A percentile compares a stretch with the other conserved stretches of the same genome.
phyloP scores from a whole-genome alignment of 1,284 basidiomycete species.

The Calocybe gambosa region DNA sequence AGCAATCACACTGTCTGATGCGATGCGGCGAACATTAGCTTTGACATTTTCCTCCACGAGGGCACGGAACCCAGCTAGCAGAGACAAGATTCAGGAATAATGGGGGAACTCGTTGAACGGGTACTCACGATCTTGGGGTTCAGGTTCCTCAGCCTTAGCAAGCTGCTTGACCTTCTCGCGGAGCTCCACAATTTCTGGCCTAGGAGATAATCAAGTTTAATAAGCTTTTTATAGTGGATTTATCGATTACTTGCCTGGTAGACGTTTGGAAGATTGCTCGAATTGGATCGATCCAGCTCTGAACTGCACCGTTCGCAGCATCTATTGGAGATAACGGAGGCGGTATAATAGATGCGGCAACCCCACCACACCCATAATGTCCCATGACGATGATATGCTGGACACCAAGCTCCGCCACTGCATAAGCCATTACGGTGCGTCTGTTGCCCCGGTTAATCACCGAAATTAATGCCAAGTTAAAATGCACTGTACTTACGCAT shows the following conservation, averaged over 20 bases:
- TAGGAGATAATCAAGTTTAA: constrained; percentile 2
- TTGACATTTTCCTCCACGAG: constrained; percentile 41
- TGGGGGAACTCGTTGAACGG: background rate
- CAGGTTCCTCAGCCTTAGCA: constrained; percentile 10
- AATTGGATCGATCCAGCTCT: constrained; percentile 29
- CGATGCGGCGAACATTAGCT: constrained; percentile 36
- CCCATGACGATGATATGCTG: constrained; percentile 32
- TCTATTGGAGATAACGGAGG: constrained; percentile 19
- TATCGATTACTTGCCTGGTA: constrained; percentile 17
- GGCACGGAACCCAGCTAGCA: constrained; percentile 19
- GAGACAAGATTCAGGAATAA: background rate
- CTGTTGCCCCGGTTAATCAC: constrained; percentile 12
- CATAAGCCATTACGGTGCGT: constrained; percentile 27
- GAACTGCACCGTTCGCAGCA: constrained; percentile 23
- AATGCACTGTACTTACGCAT: constrained; percentile 22
- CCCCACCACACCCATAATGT: constrained; percentile 34
- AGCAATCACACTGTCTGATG: constrained; percentile 37
- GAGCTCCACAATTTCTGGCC: constrained; percentile 23
- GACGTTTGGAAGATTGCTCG: constrained; percentile 24
- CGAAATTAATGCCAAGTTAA: background rate
- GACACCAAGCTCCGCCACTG: constrained; percentile 26
- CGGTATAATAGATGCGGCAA: constrained; percentile 27
- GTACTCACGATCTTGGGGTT: constrained; percentile 8
- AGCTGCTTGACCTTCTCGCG: constrained; percentile 14
- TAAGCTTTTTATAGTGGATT: background rate